These are phyloP conservation scores for Colletotrichum trifolii DNA, from an alignment of 2,329 filamentous ascomycete species.

Conservation along the genomic window DNA sequence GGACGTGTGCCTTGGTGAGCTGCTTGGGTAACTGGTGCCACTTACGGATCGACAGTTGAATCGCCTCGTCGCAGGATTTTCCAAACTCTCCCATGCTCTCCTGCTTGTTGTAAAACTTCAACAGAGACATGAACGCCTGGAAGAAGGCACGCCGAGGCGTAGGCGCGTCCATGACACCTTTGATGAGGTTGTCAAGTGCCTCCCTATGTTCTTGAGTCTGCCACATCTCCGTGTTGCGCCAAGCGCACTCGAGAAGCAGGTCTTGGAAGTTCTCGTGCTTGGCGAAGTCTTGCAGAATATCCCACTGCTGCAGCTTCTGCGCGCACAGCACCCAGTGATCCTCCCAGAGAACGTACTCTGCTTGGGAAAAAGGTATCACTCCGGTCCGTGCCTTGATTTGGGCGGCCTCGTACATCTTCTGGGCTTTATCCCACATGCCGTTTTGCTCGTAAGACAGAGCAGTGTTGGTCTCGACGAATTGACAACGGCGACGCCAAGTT, in stretches of 20 bases:
- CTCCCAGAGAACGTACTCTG: slow-evolving; percentile 99
- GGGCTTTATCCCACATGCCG: slow-evolving; percentile 99
- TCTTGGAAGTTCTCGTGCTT: slow-evolving; percentile 99
- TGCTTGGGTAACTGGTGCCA: slow-evolving; percentile 98
- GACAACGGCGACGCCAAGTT: slow-evolving; percentile 92
- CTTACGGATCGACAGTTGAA: slow-evolving; percentile 95
- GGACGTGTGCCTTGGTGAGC: slow-evolving; percentile 95
- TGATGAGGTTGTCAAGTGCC: slow-evolving; percentile 91
- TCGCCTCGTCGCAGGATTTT: slow-evolving; percentile 93
- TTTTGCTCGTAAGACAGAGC: slow-evolving; percentile 98
- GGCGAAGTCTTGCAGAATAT: slow-evolving; percentile 95
- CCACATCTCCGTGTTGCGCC: slow-evolving; percentile 97
- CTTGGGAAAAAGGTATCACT: slow-evolving; percentile 94
- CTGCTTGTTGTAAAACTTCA: slow-evolving; percentile 92
- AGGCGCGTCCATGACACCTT: slow-evolving; percentile 96
- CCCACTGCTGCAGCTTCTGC: slow-evolving; percentile 99
- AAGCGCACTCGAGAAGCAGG: slow-evolving; percentile 92
- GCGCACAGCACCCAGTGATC: slow-evolving; percentile 99
- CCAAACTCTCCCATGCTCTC: slow-evolving; percentile 85
- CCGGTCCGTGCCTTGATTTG: slow-evolving; percentile 97
- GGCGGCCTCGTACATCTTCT: slow-evolving; percentile 94
- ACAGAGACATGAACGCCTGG: slow-evolving; percentile 96
- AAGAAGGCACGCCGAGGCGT: slow-evolving; percentile 96
- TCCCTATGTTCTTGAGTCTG: slow-evolving; percentile 86
- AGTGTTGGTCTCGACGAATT: slow-evolving; percentile 97